Base-by-base conservation (phyloP, 495 filamentous ascomycete genomes). In the Podospora anserina region DNA sequence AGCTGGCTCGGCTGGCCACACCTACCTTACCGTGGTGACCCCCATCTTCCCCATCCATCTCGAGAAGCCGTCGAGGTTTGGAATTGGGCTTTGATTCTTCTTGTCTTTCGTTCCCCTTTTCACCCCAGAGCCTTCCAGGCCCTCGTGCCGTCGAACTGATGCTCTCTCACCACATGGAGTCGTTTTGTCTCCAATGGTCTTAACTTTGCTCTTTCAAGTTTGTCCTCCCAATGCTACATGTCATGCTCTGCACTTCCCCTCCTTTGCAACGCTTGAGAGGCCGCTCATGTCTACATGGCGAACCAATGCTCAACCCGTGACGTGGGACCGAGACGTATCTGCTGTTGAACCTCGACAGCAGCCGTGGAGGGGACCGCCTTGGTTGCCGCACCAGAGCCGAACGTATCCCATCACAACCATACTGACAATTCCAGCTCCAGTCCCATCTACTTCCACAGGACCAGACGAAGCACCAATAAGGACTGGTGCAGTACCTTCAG, bases 91-190 rank as follows among this genome's bases (percentile, higher is more conserved):
- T 61, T n/a, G 44, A 65, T 16, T 58, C 65, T 70, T 61, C 56
- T 70, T 69, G 66, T 63, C 60, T 57, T 62, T 68, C 62, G 49
- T 32, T 66, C 59, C 68, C 55, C 34, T 49, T 39, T 39, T 49
- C 19, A 58, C n/a, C 28, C 58, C 32, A 27, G 66, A 60, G 32
- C 69, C 56, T 68, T 64, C 65, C 16, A 19, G 63, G 70, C 66
- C 69, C 58, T 68, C 55, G 67, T 71, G 64, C 70, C 68, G 55
- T 61, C 54, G 71, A 65, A 67, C 75, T 69, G 66, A 73, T 72
- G 68, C 67, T 63, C 30, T 49, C 62, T 57, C 34, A 63, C 56
- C 65, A 65, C 55, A 30, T 68, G 64, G 71, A 65, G 71, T 64
- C 66, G 72, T 69, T 63, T 54, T 34, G 69, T 60, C 69, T 73